phyloP scores from a whole-genome alignment of 2,329 filamentous ascomycete species.

The Neonectria punicea region DNA sequence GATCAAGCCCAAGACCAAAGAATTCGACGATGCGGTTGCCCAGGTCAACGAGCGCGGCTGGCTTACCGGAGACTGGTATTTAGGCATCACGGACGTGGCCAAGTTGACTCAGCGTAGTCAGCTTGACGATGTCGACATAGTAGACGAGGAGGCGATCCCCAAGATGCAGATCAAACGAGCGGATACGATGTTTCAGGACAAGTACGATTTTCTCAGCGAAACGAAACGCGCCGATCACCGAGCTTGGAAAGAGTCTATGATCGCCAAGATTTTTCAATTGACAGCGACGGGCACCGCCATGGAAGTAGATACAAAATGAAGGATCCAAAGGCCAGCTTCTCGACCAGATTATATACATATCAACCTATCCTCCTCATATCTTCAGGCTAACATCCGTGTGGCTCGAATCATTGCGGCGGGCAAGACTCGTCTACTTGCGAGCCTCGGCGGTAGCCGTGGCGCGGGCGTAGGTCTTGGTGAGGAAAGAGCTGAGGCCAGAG shows the following conservation, averaged over 20 bases:
- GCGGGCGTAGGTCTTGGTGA: conserved; percentile 21
- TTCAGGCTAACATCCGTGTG: conserved; percentile 17
- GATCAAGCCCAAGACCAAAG: conserved; percentile 58
- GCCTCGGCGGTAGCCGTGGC: conserved; percentile 2
- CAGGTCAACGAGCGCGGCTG: conserved; percentile 66
- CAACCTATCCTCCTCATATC: conserved; percentile 31
- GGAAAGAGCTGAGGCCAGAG: conserved; percentile 16
- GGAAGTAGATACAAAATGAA: conserved; percentile 49
- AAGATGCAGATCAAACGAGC: conserved; percentile 59
- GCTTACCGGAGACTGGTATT: conserved; percentile 73
- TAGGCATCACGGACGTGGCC: conserved; percentile 66
- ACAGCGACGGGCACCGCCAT: conserved; percentile 43
- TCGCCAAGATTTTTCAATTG: conserved; percentile 65
- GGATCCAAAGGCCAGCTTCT: conserved; percentile 39
- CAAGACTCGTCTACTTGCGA: conserved; percentile 10
- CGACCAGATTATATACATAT: conserved; percentile 38
- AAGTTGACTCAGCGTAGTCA: conserved; percentile 46
- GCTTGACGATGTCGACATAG: conserved; percentile 49
- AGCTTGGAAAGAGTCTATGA: conserved; percentile 71
- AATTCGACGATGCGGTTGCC: conserved; percentile 71
- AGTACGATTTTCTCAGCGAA: conserved; percentile 77
- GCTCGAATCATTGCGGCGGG: conserved; percentile 2
- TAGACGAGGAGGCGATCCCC: conserved; percentile 47
- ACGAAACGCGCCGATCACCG: conserved; percentile 69
- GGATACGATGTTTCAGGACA: conserved; percentile 80